Percentiles rank a stretch among this genome's conserved stretches.
These are phyloP conservation scores for Fusarium luffae DNA, from an alignment of 2,329 filamentous ascomycete genomes.

Conservation along the genomic window DNA sequence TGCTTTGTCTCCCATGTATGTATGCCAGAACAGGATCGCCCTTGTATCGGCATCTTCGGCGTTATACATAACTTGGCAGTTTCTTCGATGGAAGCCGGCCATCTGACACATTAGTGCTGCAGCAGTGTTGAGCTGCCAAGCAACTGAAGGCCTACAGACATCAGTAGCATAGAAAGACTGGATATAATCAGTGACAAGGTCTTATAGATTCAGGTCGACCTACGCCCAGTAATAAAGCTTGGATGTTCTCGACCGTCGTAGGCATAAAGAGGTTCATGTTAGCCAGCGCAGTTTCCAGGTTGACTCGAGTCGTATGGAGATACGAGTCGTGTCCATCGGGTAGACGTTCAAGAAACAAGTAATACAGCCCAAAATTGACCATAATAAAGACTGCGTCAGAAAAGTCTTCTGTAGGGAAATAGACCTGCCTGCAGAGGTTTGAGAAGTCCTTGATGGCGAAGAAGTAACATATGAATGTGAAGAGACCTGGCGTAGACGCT, in stretches of 20 bases:
- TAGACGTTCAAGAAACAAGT: slow-evolving; percentile 60
- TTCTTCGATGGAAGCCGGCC: slow-evolving; percentile 67
- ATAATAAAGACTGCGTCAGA: slow-evolving; percentile 62
- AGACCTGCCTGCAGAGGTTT: slow-evolving; percentile 60
- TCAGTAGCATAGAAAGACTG: slow-evolving; percentile 71
- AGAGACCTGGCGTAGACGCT: slow-evolving; percentile 57
- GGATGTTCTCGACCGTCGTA: slow-evolving; percentile 64
- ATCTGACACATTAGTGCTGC: slow-evolving; percentile 71
- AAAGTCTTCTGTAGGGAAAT: slow-evolving; percentile 64
- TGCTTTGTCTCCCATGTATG: slow-evolving; percentile 68
- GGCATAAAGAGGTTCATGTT: slow-evolving; percentile 68
- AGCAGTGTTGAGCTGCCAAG: slow-evolving; percentile 70
- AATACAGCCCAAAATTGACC: slow-evolving; percentile 62
- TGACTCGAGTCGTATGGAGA: slow-evolving; percentile 57
- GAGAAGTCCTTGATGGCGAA: slow-evolving; percentile 62
- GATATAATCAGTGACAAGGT: neutral
- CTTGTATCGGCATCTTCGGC: slow-evolving; percentile 51
- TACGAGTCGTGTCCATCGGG: slow-evolving; percentile 40
- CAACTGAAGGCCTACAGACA: slow-evolving; percentile 69
- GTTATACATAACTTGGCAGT: slow-evolving; percentile 44
- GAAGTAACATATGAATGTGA: slow-evolving; percentile 62
- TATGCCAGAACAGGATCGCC: slow-evolving; percentile 59
- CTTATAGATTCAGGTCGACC: slow-evolving; percentile 29
- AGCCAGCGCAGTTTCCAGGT: slow-evolving; percentile 61
- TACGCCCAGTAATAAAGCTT: slow-evolving; percentile 69